These are phyloP conservation scores for Colletotrichum camelliae DNA, from an alignment of 2,329 filamentous ascomycete species.

Conservation along the genomic window DNA sequence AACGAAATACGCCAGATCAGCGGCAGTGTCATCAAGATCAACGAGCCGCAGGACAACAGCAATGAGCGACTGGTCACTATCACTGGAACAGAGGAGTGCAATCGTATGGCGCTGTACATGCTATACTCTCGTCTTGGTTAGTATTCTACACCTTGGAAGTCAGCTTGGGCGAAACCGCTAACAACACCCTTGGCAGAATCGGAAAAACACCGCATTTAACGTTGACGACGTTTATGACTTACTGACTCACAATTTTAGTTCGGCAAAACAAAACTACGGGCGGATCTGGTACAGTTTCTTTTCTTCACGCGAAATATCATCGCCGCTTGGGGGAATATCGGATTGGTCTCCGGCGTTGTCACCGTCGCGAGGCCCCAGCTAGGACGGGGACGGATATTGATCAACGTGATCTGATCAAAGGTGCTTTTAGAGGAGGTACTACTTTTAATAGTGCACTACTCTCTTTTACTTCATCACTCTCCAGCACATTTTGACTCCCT, in stretches of 20 bases:
- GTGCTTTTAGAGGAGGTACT: constrained; percentile 24
- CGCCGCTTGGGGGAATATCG: constrained; percentile 15
- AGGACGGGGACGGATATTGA: constrained; percentile 14
- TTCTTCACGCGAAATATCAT: constrained; percentile 17
- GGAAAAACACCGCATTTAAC: constrained; percentile 50
- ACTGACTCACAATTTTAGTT: constrained; percentile 24
- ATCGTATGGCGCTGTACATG: constrained; percentile 99
- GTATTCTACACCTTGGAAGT: constrained; percentile 35
- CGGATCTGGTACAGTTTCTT: constrained; percentile 22
- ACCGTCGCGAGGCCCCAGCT: constrained; percentile 3
- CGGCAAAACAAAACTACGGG: constrained; percentile 22
- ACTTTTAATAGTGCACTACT: constrained; percentile 25
- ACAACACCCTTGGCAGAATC: constrained; percentile 42
- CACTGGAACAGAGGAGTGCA: constrained; percentile 96
- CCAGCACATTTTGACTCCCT: constrained; percentile 18
- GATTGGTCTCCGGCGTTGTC: constrained; percentile 5
- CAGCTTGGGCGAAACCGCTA: constrained; percentile 24
- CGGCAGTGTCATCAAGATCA: constrained; percentile 99
- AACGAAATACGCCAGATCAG: constrained; percentile 98
- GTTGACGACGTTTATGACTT: constrained; percentile 23
- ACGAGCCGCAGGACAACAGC: constrained; percentile 98
- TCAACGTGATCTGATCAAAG: constrained; percentile 19
- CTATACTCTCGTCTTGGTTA: constrained; percentile 94
- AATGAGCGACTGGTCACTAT: constrained; percentile 98
- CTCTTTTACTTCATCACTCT: constrained; percentile 22